Conservation (phyloP, 2,329 filamentous ascomycete species). For the Biscogniauxia marginata region DNA sequence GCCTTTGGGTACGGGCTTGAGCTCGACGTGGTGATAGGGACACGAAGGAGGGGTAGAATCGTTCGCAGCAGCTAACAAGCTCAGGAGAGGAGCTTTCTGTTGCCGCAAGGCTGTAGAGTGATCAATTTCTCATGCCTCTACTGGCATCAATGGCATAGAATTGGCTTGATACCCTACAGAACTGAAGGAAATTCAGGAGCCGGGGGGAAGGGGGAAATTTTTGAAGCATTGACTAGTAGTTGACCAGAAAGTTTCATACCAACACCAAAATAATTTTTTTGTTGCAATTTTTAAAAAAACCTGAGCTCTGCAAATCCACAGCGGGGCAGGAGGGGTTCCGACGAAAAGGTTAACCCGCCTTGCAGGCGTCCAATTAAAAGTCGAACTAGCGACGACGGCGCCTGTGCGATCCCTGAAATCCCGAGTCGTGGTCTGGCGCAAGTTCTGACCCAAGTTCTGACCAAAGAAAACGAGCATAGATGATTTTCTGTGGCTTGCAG, state of each 20-base stretch:
- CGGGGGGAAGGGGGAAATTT: not conserved
- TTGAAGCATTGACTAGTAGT: not conserved
- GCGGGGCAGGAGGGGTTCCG: not conserved
- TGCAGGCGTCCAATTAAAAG: not conserved
- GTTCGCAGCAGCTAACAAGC: conserved; percentile 23
- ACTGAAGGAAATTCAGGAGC: not conserved
- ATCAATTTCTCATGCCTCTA: conserved; percentile 22
- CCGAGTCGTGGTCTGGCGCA: not conserved
- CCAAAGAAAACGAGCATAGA: not conserved
- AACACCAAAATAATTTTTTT: conserved; percentile 1
- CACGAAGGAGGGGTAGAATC: conserved; percentile 1
- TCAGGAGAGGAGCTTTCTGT: conserved; percentile 24
- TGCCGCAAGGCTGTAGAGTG: conserved; percentile 16
- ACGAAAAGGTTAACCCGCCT: not conserved
- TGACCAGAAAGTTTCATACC: not conserved
- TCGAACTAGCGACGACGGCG: not conserved
- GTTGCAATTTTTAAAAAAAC: not conserved
- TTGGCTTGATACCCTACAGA: not conserved
- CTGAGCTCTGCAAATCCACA: not conserved
- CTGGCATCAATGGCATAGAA: conserved; percentile 8
- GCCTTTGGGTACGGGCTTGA: not conserved
- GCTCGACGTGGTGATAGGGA: conserved; percentile 2
- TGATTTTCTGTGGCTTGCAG: not conserved
- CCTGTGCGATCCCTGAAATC: not conserved
- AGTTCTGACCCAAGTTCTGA: no score